Evolutionary conservation across 345 rosid genomes (phyloP), one percentile per base, ranked within the genome.

Genomic region (Murraya koenigii): DNA sequence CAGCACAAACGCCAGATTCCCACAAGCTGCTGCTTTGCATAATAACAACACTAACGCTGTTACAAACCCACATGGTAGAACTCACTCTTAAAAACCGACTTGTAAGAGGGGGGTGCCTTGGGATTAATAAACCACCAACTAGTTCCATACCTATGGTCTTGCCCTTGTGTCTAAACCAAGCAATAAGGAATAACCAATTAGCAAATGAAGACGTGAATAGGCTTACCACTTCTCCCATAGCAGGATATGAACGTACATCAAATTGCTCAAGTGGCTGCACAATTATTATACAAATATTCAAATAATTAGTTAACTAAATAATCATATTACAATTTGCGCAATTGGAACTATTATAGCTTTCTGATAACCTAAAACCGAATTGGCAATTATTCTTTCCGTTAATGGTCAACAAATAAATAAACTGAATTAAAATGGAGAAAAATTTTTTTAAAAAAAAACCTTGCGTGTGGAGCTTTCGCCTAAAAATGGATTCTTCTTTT

Each of bases 191-290:
- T 5, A 23, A 60, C 6, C 9, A 61, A 8, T 4, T 19, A 39
- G 4, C 10, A 11, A 64, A 35, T 33, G 25, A 36, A 9, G 23
- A 36, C 52, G 6, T 7, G 11, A 54, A 55, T 56, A 26, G 3
- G n/a, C 49, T 79, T 85, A 87, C 92, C 87, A 88, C 82, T 72
- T 89, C 91, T 69, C 88, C 89, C 90, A 85, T 82, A 19, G 69
- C 72, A 28, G 73, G 66, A 59, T 62, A 79, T 0, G 80, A 54
- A 75, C 79, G 85, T 8, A 39, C 6, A 2, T 20, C 26, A 25
- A 66, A 22, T 22, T 47, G 70, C 23, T 79, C 82, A 0, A 71
- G 38, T 17, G 63, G 82, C 77, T 78, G 82, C 77, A 75, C 17
- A n/a, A 73, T 22, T 44, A 35, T n/a, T 35, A 28, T 41, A 67